Base-by-base conservation (phyloP, 1,284 basidiomycete genomes). In the Tremellales sp. region DNA sequence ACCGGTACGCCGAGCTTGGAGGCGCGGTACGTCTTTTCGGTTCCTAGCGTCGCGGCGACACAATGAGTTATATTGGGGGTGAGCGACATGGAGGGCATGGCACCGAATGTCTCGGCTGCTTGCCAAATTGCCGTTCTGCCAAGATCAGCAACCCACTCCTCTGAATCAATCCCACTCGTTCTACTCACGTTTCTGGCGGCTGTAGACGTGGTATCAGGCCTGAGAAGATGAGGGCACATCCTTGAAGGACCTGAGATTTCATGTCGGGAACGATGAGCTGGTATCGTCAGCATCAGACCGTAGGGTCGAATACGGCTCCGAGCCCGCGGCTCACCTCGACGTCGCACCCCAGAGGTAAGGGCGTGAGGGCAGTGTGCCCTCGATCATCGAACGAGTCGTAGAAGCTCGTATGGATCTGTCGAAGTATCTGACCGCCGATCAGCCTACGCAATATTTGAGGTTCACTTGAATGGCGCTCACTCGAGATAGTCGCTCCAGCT, bases 141-240 rank as follows among this genome's bases (percentile, higher is more conserved):
- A 22, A 12, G 12, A 40, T 15, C 21, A 40, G 6, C 36, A 39
- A 12, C 19, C 8, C 23, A 24, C 39, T 7, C 7, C 17, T 21
- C 6, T 12, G 39, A 21, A 23, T 5, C n/a, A 23, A 24, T 12
- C 8, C 13, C 13, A 22, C 7, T n/a, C n/a, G n/a, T n/a, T n/a
- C n/a, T n/a, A n/a, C 73, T 58, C 52, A 76, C 72, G 59, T 78
- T 66, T 91, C 85, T 24, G 89, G 85, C 77, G 76, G 7, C 82
- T 83, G 56, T 90, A 36, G 85, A 22, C 93, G 81, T 2, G 94
- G 92, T 49, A 97, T 92, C 40, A 98, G 84, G 46, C 89, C 88
- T 0, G 93, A 96, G 71, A 98, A 97, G 25, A 93, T 79, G 23
- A 98, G 81, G 61, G 86, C 82, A 40, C 85, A 81, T 22, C 86